These are phyloP conservation scores for Acephala macrosclerotiorum DNA, from an alignment of 2,329 filamentous ascomycete genomes.

Conservation along the genomic window DNA sequence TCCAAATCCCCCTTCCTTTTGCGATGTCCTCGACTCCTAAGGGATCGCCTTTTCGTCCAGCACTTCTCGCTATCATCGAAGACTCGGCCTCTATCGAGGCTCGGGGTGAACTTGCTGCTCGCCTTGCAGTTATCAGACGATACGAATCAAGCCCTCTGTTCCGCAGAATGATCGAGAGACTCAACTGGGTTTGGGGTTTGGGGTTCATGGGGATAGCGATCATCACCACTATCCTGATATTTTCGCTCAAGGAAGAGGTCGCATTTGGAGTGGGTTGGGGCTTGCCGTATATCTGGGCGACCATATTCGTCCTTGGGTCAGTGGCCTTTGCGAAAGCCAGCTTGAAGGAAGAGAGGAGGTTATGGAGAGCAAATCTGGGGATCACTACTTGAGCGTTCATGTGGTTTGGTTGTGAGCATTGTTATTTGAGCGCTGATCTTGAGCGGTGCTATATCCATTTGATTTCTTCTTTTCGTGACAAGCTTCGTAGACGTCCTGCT, in stretches of 20 bases:
- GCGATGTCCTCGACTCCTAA: slow-evolving; percentile 25
- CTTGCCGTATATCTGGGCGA: slow-evolving; percentile 22
- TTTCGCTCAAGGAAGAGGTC: slow-evolving; percentile 17
- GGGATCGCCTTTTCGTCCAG: slow-evolving; percentile 19
- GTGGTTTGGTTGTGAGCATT: not conserved
- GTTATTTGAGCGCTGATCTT: slow-evolving; percentile 2
- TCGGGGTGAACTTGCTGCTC: slow-evolving; percentile 12
- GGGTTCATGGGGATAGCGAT: slow-evolving; percentile 20
- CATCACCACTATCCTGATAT: slow-evolving; percentile 20
- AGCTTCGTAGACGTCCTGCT: not conserved
- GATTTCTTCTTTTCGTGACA: not conserved
- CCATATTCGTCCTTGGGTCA: not conserved
- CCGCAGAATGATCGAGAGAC: slow-evolving; percentile 16
- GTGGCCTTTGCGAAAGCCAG: slow-evolving; percentile 6
- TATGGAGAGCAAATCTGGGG: not conserved
- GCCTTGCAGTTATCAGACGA: slow-evolving; percentile 16
- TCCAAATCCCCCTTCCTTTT: slow-evolving; percentile 17
- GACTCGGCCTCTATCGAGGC: slow-evolving; percentile 21
- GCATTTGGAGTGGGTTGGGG: slow-evolving; percentile 29
- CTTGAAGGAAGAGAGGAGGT: slow-evolving; percentile 9
- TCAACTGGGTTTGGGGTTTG: slow-evolving; percentile 38
- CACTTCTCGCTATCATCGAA: slow-evolving; percentile 20
- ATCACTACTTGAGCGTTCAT: not conserved
- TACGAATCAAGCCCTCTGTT: slow-evolving; percentile 22
- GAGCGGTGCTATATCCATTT: not conserved